Evolutionary conservation across 257 asterid species (phyloP).

Genomic region (Verbena officinalis): DNA sequence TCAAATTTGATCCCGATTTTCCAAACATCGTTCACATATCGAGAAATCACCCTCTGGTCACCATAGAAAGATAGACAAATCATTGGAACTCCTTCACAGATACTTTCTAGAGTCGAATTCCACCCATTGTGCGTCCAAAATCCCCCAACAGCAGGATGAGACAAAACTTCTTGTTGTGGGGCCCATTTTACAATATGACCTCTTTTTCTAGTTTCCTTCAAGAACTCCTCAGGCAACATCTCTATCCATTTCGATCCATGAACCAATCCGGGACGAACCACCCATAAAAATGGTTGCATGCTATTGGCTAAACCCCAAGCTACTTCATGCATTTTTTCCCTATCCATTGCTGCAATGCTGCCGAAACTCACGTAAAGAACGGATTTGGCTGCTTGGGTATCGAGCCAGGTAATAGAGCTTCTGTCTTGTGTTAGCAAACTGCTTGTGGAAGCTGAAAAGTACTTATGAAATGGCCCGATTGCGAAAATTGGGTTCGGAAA

Average conservation of each 20-base stretch:
- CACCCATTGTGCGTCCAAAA: conserved; percentile 53
- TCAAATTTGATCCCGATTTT: conserved; percentile 37
- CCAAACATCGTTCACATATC: conserved; percentile 39
- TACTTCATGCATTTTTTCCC: conserved; percentile 32
- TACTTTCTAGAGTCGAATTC: conserved; percentile 47
- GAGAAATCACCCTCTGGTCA: conserved; percentile 42
- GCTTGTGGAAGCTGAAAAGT: conserved; percentile 38
- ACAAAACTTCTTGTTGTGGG: conserved; percentile 47
- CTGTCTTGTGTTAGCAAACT: conserved; percentile 43
- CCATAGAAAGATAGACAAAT: conserved; percentile 38
- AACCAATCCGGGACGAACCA: conserved; percentile 44
- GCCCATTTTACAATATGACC: conserved; percentile 51
- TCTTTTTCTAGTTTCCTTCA: conserved; percentile 25
- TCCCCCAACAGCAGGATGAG: conserved; percentile 40
- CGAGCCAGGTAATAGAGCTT: conserved; percentile 51
- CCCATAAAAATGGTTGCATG: conserved; percentile 51
- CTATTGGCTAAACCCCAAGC: conserved; percentile 56
- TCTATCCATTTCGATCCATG: conserved; percentile 32
- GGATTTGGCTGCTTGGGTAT: conserved; percentile 38
- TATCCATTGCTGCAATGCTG: conserved; percentile 40
- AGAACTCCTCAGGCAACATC: conserved; percentile 31
- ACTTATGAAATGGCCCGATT: conserved; percentile 45
- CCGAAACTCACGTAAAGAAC: conserved; percentile 57
- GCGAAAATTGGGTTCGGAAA: conserved; percentile 31
- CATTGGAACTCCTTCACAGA: conserved; percentile 49